phyloP scores from a whole-genome alignment of 768 basidiomycete genomes.

The Chiua virens region DNA sequence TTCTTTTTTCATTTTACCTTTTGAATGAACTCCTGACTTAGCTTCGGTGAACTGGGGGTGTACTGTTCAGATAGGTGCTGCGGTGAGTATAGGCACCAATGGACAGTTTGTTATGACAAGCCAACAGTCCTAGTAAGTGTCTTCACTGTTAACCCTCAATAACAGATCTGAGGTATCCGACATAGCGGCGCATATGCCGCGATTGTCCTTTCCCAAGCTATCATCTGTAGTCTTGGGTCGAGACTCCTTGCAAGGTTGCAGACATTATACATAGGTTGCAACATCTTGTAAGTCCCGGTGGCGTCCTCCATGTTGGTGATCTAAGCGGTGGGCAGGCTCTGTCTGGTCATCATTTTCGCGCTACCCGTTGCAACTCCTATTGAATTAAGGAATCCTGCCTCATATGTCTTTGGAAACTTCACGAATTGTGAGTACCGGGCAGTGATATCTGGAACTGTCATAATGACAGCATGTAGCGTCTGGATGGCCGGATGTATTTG shows the following conservation, averaged over 20 bases:
- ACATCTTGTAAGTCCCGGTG: slow-evolving; percentile 34
- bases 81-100: slow-evolving; percentile 51
- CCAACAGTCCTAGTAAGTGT: slow-evolving; percentile 45
- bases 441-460: background rate
- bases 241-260: slow-evolving; percentile 70
- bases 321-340: slow-evolving; percentile 4
- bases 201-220: slow-evolving; percentile 57
- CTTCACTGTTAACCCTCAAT: slow-evolving; percentile 28
- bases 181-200: slow-evolving; percentile 60
- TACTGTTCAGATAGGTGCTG: slow-evolving; percentile 62
- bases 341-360: slow-evolving; percentile 45
- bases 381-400: slow-evolving; percentile 56
- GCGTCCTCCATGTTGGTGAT: background rate
- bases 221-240: slow-evolving; percentile 66
- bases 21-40: slow-evolving; percentile 16
- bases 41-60: slow-evolving; percentile 66
- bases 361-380: slow-evolving; percentile 61
- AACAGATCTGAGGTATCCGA: slow-evolving; percentile 38
- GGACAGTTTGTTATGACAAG: slow-evolving; percentile 35
- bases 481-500: slow-evolving; percentile 43
- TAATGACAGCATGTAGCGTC: slow-evolving; percentile 27
- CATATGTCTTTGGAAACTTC: slow-evolving; percentile 61
- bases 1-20: background rate
- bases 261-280: slow-evolving; percentile 43
- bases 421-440: slow-evolving; percentile 44